phyloP scores from a whole-genome alignment of 352 stramenopile genomes.

The Phytophthora fragariae region DNA sequence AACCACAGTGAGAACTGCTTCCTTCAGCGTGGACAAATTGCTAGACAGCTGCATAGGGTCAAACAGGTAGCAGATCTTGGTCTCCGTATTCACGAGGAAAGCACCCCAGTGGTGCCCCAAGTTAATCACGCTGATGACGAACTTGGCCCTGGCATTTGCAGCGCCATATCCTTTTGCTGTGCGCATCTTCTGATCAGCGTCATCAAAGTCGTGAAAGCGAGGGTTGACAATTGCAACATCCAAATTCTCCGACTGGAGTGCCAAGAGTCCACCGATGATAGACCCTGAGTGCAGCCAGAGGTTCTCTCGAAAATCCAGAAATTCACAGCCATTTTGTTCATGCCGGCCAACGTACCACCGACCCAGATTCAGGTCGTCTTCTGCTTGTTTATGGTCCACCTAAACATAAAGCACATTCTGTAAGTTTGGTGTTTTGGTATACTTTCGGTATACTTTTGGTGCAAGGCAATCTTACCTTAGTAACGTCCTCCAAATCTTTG shows the following conservation, averaged over 20 bases:
- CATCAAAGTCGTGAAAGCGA: constrained; percentile 7
- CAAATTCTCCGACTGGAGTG: neutral
- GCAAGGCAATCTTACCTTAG: neutral
- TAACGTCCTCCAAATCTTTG: neutral
- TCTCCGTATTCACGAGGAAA: neutral
- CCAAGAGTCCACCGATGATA: constrained; percentile 2
- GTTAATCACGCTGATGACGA: constrained; percentile 5
- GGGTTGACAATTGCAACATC: neutral
- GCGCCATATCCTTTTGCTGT: neutral
- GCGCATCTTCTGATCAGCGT: neutral
- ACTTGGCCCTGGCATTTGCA: neutral
- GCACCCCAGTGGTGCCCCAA: constrained; percentile 2
- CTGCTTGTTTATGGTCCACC: neutral
- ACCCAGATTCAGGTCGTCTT: neutral
- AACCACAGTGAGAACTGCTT: neutral
- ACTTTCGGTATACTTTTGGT: neutral
- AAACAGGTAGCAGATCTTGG: constrained; percentile 1
- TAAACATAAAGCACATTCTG: neutral
- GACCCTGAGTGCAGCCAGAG: constrained; percentile 6
- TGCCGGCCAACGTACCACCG: constrained; percentile 4
- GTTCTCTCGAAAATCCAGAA: constrained; percentile 9
- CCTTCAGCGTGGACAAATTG: neutral
- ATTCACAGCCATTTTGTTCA: neutral
- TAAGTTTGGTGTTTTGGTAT: too few relatives aligned
- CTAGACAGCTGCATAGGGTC: constrained; percentile 4